Conservation (phyloP, 768 basidiomycete genomes). For the Albatrellus ellisii region DNA sequence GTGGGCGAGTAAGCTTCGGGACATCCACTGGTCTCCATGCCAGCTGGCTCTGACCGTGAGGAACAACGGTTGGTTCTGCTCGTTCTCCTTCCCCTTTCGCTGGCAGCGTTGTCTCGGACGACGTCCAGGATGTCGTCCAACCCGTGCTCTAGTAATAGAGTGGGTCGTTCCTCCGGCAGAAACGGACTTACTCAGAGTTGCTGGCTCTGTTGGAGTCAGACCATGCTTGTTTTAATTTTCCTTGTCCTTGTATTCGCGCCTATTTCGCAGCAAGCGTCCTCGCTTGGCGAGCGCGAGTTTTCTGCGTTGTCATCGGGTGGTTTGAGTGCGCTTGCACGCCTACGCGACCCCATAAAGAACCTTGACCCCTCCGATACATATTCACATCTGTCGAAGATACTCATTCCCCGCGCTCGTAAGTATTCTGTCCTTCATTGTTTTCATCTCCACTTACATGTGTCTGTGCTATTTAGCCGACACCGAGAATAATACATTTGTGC, state of each 20-base stretch:
- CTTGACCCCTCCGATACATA: slow-evolving; percentile 50
- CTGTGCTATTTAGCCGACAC: slow-evolving; percentile 38
- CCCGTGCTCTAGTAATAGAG: no score
- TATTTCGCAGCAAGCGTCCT: slow-evolving; percentile 17
- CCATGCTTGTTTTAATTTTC: background rate
- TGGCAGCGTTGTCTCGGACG: background rate
- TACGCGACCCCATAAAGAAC: slow-evolving; percentile 53
- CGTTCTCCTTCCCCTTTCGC: background rate
- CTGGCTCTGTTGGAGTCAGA: no score
- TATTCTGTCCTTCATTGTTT: slow-evolving; percentile 12
- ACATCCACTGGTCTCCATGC: no score
- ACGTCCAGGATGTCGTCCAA: background rate
- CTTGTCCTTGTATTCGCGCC: slow-evolving; percentile 7
- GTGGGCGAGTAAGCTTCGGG: slow-evolving; percentile 7
- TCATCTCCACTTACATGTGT: background rate
- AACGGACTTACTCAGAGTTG: no score
- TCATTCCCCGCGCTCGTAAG: slow-evolving; percentile 77
- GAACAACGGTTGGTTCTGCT: background rate
- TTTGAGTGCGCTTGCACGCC: slow-evolving; percentile 34
- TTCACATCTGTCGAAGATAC: slow-evolving; percentile 70
- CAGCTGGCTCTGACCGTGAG: background rate
- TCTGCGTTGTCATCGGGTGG: slow-evolving; percentile 34
- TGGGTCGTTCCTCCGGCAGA: no score
- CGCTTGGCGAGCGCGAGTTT: slow-evolving; percentile 25
- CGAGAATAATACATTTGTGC: slow-evolving; percentile 68